phyloP scores from a whole-genome alignment of 768 basidiomycete species.

The Phaffia tasmanica region DNA sequence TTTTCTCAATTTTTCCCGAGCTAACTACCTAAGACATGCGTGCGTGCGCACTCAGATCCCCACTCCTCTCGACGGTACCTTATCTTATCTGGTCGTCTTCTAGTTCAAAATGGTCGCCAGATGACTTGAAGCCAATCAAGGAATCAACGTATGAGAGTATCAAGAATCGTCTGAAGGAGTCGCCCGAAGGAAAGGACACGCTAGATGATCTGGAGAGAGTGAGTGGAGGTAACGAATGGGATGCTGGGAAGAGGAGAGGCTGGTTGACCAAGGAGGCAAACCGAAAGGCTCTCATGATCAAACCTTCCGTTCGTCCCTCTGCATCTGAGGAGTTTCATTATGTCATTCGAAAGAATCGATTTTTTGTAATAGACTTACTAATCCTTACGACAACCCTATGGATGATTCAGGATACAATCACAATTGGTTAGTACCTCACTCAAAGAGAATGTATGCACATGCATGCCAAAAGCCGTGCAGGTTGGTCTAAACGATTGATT shows the following conservation, averaged over 20 bases:
- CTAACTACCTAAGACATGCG: neutral
- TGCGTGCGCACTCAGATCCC: constrained; percentile 7
- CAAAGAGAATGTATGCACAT: no score
- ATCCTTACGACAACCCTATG: no score
- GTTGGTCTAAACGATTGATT: no score
- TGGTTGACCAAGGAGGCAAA: constrained; percentile 14
- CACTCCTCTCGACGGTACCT: constrained; percentile 14
- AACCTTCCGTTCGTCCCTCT: no score
- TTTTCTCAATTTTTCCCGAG: neutral
- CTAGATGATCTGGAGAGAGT: neutral
- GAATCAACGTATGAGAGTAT: constrained; percentile 9
- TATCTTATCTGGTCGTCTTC: neutral
- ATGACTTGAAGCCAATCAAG: neutral
- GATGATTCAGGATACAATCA: no score
- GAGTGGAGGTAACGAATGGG: neutral
- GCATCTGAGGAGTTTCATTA: no score
- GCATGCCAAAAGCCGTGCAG: no score
- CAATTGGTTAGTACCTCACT: no score
- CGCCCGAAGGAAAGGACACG: neutral
- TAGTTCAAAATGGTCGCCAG: neutral
- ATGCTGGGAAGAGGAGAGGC: neutral
- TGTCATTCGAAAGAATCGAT: no score
- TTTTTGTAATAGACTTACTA: no score
- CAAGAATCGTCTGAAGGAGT: neutral
- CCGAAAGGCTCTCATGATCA: constrained; percentile 9